phyloP scores from a whole-genome alignment of 345 rosid genomes.

The Salix udensis region DNA sequence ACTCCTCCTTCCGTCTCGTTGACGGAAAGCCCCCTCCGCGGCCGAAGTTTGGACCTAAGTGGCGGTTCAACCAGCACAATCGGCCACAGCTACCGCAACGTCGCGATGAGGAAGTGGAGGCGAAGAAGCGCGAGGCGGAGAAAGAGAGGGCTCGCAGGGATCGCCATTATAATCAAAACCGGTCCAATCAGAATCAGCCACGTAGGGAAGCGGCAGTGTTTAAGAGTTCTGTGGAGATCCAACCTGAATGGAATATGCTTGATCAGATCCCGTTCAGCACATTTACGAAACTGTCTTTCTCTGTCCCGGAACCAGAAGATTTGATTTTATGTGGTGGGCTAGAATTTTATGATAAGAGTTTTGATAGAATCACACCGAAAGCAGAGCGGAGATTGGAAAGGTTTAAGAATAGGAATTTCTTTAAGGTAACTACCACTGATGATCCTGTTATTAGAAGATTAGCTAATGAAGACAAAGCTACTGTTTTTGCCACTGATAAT shows the following conservation, averaged over 20 bases:
- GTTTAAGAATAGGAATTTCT: constrained; percentile 84
- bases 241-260: constrained; percentile 98
- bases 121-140: constrained; percentile 82
- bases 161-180: constrained; percentile 62
- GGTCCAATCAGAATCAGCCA: constrained; percentile 56
- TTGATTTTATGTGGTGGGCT: constrained; percentile 72
- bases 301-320: constrained; percentile 83
- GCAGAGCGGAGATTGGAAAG: constrained; percentile 79
- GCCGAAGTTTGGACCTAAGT: constrained; percentile 85
- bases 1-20: constrained; percentile 81
- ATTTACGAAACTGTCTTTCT: constrained; percentile 73
- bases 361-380: constrained; percentile 75
- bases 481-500: constrained; percentile 84
- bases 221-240: constrained; percentile 88
- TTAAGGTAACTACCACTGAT: constrained; percentile 90
- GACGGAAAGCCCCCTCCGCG: constrained; percentile 87
- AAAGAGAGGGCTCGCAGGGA: constrained; percentile 92
- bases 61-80: constrained; percentile 75
- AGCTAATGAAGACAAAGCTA: constrained; percentile 89
- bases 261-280: constrained; percentile 93
- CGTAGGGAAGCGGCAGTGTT: constrained; percentile 87
- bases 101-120: constrained; percentile 93
- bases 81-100: constrained; percentile 86
- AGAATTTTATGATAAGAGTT: constrained; percentile 64
- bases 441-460: constrained; percentile 81